phyloP scores from a whole-genome alignment of 345 rosid species.

The Cochlearia excelsa region DNA sequence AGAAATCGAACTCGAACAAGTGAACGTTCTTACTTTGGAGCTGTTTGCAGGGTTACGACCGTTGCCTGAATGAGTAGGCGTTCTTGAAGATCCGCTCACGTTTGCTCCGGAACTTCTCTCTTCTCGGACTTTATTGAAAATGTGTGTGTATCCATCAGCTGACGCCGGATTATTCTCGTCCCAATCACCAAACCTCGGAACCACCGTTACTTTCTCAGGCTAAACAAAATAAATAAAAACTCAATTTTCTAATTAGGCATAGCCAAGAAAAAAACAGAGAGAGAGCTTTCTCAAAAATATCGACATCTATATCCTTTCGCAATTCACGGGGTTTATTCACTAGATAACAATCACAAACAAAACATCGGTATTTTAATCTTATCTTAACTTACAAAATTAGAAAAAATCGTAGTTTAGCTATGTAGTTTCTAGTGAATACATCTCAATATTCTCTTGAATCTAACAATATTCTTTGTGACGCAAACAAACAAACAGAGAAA shows the following conservation, averaged over 20 bases:
- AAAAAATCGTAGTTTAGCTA: too few species aligned
- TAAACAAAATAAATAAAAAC: constrained; percentile 16
- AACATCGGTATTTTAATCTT: too few species aligned
- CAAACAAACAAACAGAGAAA: constrained; percentile 1
- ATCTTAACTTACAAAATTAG: too few species aligned
- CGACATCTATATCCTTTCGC: too few species aligned
- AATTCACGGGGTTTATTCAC: too few species aligned
- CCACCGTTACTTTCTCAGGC: constrained; percentile 74
- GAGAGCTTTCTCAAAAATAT: background rate
- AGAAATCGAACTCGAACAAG: background rate
- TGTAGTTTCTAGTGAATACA: too few species aligned
- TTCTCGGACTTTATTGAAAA: constrained; percentile 78
- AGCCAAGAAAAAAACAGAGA: constrained; percentile 9
- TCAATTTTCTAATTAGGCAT: background rate
- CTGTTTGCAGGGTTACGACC: constrained; percentile 30
- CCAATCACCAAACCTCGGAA: constrained; percentile 93
- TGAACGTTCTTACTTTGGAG: constrained; percentile 44
- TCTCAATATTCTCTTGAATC: too few species aligned
- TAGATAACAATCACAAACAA: too few species aligned
- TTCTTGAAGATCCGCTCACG: constrained; percentile 45
- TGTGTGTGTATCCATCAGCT: constrained; percentile 85
- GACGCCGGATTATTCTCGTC: constrained; percentile 78
- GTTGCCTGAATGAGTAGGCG: constrained; percentile 35
- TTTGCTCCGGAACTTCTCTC: constrained; percentile 56
- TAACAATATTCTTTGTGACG: background rate